A percentile compares a stretch with the other conserved stretches of the same genome.
Evolutionary conservation across 306 rosid genomes (phyloP).

Genomic region (Inga oerstediana): DNA sequence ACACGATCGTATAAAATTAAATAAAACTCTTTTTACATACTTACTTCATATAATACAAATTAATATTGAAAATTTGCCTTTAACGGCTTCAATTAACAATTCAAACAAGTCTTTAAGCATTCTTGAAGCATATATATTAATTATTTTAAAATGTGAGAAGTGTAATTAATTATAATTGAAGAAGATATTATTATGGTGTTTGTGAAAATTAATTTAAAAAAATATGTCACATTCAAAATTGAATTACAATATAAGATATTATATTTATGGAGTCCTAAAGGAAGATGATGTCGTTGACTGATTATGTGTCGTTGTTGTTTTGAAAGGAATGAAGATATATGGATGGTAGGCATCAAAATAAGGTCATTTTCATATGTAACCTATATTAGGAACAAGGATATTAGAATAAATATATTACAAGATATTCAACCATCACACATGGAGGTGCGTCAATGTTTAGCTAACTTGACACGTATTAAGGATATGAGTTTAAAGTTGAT

Average conservation of each 20-base stretch:
- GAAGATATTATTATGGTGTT: too few relatives aligned
- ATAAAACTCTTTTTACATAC: too few relatives aligned
- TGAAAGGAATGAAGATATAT: neutral
- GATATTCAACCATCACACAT: neutral
- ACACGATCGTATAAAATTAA: accelerated
- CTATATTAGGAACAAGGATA: neutral
- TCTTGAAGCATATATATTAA: too few relatives aligned
- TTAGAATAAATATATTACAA: neutral
- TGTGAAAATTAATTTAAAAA: too few relatives aligned
- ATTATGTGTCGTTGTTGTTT: neutral
- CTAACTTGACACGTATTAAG: neutral
- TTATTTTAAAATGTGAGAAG: neutral
- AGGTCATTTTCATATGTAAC: neutral
- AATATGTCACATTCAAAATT: too few relatives aligned
- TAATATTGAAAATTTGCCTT: too few relatives aligned
- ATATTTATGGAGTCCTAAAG: neutral
- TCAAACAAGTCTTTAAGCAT: too few relatives aligned
- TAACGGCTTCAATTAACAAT: too few relatives aligned
- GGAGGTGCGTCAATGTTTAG: neutral
- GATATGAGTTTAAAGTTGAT: neutral
- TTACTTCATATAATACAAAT: too few relatives aligned
- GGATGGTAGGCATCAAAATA: neutral
- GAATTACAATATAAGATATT: neutral
- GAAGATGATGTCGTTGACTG: neutral
- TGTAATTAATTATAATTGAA: neutral